A percentile compares a stretch with the other conserved stretches of the same genome.
phyloP scores from a whole-genome alignment of 2,329 filamentous ascomycete genomes.

The Tolypocladium capitatum region DNA sequence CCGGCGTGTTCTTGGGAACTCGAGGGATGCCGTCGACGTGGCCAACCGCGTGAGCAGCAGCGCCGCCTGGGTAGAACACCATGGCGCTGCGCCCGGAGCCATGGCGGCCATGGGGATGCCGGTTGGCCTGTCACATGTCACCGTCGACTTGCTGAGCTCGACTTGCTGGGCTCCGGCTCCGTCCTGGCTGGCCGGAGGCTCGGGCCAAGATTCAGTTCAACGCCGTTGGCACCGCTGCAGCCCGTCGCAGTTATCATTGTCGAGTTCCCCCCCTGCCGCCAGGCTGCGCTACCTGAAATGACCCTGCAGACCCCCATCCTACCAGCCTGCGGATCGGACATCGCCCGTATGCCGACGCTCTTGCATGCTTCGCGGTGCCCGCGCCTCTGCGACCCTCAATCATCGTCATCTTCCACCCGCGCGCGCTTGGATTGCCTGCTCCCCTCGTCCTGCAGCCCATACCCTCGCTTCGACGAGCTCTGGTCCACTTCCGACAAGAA shows the following conservation, averaged over 20 bases:
- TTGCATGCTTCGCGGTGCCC: not conserved
- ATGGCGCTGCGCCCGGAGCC: conserved; percentile 17
- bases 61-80: no score
- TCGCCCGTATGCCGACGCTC: not conserved
- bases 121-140: no score
- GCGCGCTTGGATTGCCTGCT: conserved; percentile 55
- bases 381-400: not conserved
- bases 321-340: not conserved
- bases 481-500: conserved; percentile 74
- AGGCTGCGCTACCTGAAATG: not conserved
- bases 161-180: no score
- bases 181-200: not conserved
- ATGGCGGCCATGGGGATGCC: conserved; percentile 9
- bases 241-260: not conserved
- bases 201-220: not conserved
- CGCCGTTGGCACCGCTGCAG: not conserved
- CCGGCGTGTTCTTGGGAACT: conserved; percentile 15
- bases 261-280: not conserved
- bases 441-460: conserved; percentile 58
- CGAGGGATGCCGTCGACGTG: conserved; percentile 31
- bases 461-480: conserved; percentile 56
- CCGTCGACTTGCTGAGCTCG: no score
- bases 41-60: conserved; percentile 31
- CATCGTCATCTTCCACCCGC: conserved; percentile 54
- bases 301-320: not conserved